A percentile compares a stretch with the other conserved stretches of the same genome.
Evolutionary conservation across 805 yeast species (phyloP).

Genomic region (Monosporozyma solicola): DNA sequence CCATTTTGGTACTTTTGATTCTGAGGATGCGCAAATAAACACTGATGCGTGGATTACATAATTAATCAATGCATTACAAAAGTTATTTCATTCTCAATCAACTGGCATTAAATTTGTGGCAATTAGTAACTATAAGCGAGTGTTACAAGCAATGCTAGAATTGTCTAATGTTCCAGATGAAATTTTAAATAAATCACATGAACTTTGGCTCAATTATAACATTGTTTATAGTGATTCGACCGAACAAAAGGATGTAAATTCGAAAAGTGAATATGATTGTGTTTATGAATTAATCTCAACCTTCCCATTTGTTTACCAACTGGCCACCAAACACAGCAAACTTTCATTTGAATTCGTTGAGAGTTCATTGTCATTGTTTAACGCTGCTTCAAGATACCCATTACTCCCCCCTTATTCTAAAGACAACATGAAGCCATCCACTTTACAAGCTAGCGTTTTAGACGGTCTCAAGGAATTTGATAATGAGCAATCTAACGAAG

Average conservation of each 20-base stretch:
- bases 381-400: slow-evolving; percentile 64
- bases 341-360: slow-evolving; percentile 33
- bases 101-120: slow-evolving; percentile 39
- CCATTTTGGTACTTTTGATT: slow-evolving; percentile 35
- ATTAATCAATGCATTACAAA: slow-evolving; percentile 38
- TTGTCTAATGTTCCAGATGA: slow-evolving; percentile 26
- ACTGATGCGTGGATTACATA: slow-evolving; percentile 45
- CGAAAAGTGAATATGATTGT: slow-evolving; percentile 47
- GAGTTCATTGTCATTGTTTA: slow-evolving; percentile 48
- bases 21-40: slow-evolving; percentile 4
- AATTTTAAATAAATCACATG: slow-evolving; percentile 34
- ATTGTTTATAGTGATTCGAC: slow-evolving; percentile 37
- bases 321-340: slow-evolving; percentile 30
- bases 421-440: slow-evolving; percentile 52
- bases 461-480: slow-evolving; percentile 34
- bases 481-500: slow-evolving; percentile 26
- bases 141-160: slow-evolving; percentile 38
- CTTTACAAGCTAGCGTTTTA: slow-evolving; percentile 53
- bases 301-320: slow-evolving; percentile 40
- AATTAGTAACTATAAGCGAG: slow-evolving; percentile 44
- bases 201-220: slow-evolving; percentile 42
- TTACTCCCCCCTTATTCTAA: slow-evolving; percentile 47
- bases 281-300: slow-evolving; percentile 46
- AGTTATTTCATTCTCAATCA: slow-evolving; percentile 36
- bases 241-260: slow-evolving; percentile 16